These are phyloP conservation scores for Gossypium davidsonii DNA, from an alignment of 441 rosid species.

Conservation along the genomic window DNA sequence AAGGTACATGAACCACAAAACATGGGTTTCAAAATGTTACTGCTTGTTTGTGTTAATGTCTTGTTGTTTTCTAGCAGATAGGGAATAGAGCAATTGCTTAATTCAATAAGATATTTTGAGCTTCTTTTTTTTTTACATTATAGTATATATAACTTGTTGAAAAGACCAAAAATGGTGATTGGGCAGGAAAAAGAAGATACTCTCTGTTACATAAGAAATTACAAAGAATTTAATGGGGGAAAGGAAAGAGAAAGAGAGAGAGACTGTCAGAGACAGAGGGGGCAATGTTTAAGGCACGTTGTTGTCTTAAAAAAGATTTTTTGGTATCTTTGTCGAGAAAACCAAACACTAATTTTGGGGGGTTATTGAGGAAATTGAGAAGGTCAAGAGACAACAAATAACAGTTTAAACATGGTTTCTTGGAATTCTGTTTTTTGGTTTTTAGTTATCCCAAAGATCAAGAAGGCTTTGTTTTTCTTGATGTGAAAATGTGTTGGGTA, in stretches of 20 bases:
- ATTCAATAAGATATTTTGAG: background rate
- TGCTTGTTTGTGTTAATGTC: background rate
- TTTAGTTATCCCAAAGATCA: too few relatives aligned
- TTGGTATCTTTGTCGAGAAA: slow-evolving; percentile 29
- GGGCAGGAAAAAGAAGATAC: slow-evolving; percentile 14
- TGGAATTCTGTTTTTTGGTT: too few relatives aligned
- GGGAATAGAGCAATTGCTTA: slow-evolving; percentile 8
- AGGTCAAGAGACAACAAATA: too few relatives aligned
- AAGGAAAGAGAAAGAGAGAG: slow-evolving; percentile 14
- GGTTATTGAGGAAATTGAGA: background rate
- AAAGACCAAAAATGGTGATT: background rate
- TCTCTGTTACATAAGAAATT: background rate
- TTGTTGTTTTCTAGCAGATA: slow-evolving; percentile 9
- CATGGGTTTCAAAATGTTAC: slow-evolving; percentile 4
- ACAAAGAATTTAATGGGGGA: slow-evolving; percentile 16
- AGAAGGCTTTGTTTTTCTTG: too few relatives aligned
- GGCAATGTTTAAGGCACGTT: slow-evolving; percentile 28
- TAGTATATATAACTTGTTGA: background rate
- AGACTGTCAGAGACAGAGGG: background rate
- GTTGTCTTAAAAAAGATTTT: slow-evolving; percentile 22
- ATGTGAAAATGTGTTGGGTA: too few relatives aligned
- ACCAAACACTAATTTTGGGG: slow-evolving; percentile 5
- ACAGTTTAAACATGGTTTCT: too few relatives aligned
- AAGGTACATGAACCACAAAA: background rate
- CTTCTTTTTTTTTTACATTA: background rate